Conservation (phyloP, 2,329 filamentous ascomycete species). For the Aspergillus sergii region DNA sequence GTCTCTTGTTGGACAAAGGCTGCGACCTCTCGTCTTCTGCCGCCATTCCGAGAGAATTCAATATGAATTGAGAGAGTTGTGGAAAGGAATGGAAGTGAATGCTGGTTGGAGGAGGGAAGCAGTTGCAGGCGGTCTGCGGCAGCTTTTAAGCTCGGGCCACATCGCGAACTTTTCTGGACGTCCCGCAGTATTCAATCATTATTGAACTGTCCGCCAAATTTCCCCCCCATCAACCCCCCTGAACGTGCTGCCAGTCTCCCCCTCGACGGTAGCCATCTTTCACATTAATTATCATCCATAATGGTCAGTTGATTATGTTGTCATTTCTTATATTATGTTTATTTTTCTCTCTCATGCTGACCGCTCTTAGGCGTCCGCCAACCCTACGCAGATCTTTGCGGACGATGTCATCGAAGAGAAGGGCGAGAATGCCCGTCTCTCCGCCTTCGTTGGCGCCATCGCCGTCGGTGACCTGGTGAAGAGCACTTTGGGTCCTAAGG, state of each 20-base stretch:
- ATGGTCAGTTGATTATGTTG: slow-evolving; percentile 29
- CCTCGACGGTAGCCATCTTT: slow-evolving; percentile 20
- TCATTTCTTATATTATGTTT: not conserved
- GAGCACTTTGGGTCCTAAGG: slow-evolving; percentile 94
- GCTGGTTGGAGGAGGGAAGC: not conserved
- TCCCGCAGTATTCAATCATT: slow-evolving; percentile 22
- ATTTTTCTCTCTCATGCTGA: slow-evolving; percentile 13
- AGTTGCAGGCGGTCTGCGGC: slow-evolving; percentile 21
- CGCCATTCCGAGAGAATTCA: slow-evolving; percentile 28
- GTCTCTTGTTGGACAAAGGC: slow-evolving; percentile 54
- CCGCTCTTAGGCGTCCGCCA: slow-evolving; percentile 48
- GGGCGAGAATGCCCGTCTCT: slow-evolving; percentile 97
- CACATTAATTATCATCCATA: slow-evolving; percentile 24
- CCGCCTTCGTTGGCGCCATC: slow-evolving; percentile 97
- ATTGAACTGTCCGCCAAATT: slow-evolving; percentile 13
- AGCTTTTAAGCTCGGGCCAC: slow-evolving; percentile 27
- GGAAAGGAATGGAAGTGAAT: slow-evolving; percentile 7
- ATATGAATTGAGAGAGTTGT: not conserved
- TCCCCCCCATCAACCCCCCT: slow-evolving; percentile 17
- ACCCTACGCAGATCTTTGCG: slow-evolving; percentile 96
- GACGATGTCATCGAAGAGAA: slow-evolving; percentile 97
- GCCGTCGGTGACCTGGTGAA: slow-evolving; percentile 97
- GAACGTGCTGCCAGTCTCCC: slow-evolving; percentile 21
- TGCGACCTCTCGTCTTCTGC: slow-evolving; percentile 26
- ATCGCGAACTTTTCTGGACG: slow-evolving; percentile 34